Evolutionary conservation across 495 filamentous ascomycete genomes (phyloP).

Genomic region (Xanthoparmelia taractica): DNA sequence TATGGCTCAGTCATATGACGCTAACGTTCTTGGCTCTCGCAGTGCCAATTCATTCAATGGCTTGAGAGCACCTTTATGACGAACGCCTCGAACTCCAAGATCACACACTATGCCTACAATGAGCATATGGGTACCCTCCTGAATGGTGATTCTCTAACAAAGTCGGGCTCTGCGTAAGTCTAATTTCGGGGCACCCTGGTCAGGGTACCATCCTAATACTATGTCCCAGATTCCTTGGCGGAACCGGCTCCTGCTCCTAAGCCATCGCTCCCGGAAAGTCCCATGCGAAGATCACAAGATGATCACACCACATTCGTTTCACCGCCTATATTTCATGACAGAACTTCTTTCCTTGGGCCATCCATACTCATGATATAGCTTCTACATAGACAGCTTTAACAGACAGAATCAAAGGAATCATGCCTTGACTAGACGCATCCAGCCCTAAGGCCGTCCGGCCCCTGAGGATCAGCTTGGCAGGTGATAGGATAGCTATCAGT

Average conservation of each 20-base stretch:
- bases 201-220: not conserved
- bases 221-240: not conserved
- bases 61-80: not conserved
- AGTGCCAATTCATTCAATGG: conserved; percentile 4
- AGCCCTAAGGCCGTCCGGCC: too few species aligned
- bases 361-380: not conserved
- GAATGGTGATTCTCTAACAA: not conserved
- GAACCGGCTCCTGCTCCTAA: not conserved
- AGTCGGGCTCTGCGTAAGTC: not conserved
- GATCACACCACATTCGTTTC: not conserved
- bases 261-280: not conserved
- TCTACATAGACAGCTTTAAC: not conserved
- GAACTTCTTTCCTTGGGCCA: not conserved
- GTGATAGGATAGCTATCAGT: not conserved
- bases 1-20: not conserved
- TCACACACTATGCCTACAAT: conserved; percentile 2
- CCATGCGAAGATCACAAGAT: not conserved
- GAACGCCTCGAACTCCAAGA: not conserved
- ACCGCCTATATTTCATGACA: not conserved
- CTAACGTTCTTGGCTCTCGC: not conserved
- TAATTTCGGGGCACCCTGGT: not conserved
- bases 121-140: not conserved
- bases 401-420: not conserved
- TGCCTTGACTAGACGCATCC: not conserved
- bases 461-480: not conserved